Evolutionary conservation across 768 basidiomycete genomes (phyloP), one percentile per base, ranked within the genome.

Genomic region (Mrakia hoshinonis): DNA sequence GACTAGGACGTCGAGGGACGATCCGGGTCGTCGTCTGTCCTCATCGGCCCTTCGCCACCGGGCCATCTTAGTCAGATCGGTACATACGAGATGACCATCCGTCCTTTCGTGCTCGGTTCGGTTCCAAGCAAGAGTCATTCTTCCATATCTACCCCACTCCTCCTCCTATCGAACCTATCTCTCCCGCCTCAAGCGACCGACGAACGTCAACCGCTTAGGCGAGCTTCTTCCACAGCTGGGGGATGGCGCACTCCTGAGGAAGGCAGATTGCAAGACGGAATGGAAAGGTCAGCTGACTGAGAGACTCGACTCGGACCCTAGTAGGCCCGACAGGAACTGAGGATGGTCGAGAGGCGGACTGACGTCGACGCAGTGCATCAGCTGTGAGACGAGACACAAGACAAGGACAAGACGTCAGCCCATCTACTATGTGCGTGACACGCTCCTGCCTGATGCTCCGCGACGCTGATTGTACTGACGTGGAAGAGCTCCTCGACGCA

Each of bases 321-420:
- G 20, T 29, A 55, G 26, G 31, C 48, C 43, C 26, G 24, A 65
- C 36, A n/a, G 47, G 22, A 46, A 31, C 11, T n/a, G 48, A 58
- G 43, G 48, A 58, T n/a, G 24, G 13, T 39, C 61, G 64, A 22
- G 11, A 26, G 2, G 48, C 18, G 55, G 38, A 71, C 89, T 70
- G 82, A 91, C 90, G 75, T 93, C 90, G 68, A 87, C 89, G 77
- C 91, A 93, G 82, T 93, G 92, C 90, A 93, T 93, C 87, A 91
- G 55, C 72, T 85, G 81, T 88, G 90, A 76, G 20, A 34, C 68
- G 34, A 63, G n/a, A 36, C n/a, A 70, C 36, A 24, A 66, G 36
- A 38, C 31, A 31, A 52, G 26, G 67, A 10, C 46, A 15, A 26
- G 54, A 6, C 34, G 34, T 51, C 76, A 67, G 77, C 58, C 75